A percentile compares a stretch with the other conserved stretches of the same genome.
Evolutionary conservation across 306 rosid species (phyloP).

Genomic region (Cicer bijugum): DNA sequence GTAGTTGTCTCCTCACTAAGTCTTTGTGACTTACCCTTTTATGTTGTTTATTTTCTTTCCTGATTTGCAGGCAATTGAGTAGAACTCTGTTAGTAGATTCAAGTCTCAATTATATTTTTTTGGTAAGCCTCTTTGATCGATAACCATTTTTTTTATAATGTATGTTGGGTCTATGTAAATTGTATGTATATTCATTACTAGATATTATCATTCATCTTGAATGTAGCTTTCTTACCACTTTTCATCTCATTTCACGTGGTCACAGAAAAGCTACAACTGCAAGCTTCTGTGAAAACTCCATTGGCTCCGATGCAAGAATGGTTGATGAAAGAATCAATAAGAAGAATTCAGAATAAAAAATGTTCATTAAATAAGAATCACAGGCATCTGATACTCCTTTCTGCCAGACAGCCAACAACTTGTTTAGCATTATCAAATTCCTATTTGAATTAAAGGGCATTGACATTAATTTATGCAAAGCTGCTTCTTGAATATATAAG

Average conservation of each 20-base stretch:
- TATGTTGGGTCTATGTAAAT: too few relatives aligned
- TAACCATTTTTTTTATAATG: too few relatives aligned
- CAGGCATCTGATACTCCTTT: background rate
- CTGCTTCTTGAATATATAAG: slow-evolving; percentile 18
- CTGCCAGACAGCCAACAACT: background rate
- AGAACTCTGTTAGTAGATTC: too few relatives aligned
- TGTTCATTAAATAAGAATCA: background rate
- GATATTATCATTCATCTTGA: too few relatives aligned
- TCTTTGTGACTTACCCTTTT: too few relatives aligned
- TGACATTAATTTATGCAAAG: slow-evolving; percentile 37
- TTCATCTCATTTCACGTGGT: background rate
- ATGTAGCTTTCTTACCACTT: too few relatives aligned
- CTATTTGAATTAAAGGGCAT: background rate
- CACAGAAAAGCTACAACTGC: background rate
- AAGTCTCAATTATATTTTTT: too few relatives aligned
- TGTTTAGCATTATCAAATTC: background rate
- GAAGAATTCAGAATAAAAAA: background rate
- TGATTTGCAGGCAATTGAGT: too few relatives aligned
- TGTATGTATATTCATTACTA: too few relatives aligned
- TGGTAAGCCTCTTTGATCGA: too few relatives aligned
- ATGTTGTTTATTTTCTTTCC: too few relatives aligned
- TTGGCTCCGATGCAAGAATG: background rate
- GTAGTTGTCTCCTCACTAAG: too few relatives aligned
- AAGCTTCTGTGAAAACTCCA: background rate
- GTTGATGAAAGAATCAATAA: background rate